Base-by-base conservation (phyloP, 805 yeast species). In the Blastobotrys mokoenaii region DNA sequence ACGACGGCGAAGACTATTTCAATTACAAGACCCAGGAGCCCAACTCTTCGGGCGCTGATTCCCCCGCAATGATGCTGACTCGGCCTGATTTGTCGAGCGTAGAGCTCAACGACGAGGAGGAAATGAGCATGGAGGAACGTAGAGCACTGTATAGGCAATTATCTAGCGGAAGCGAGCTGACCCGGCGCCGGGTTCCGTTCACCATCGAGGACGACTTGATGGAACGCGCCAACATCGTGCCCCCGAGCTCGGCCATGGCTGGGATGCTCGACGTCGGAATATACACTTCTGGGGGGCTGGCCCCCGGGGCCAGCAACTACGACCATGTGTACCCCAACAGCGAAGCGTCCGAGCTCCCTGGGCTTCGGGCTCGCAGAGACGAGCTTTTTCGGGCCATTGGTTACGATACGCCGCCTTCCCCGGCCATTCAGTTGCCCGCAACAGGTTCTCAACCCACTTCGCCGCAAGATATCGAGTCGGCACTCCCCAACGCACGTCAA, bases 201-300 rank as follows among this genome's bases (percentile, higher is more conserved):
- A 8, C 37, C 7, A 16, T 22, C 27, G 27, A 22, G 27, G 7
- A 22, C 7, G 27, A 22, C 8, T 22, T 22, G 27, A 22, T 22
- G 27, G 27, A 22, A 4, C 7, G 8, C 27, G 27, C 27, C 27
- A 22, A 22, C 8, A 8, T 22, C 27, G 8, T 22, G 4, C 27
- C 27, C 8, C 27, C 27, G 8, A 22, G 7, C 27, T 22, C 27
- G 27, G 27, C 38, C 10, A 40, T 46, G 32, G 18, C 41, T 17
- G 39, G 47, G 22, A 30, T 60, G 20, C 43, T 60, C 44, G 65
- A 61, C 40, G 48, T 60, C 9, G 64, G 64, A 14, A 32, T 54
- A 3, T 38, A 49, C 17, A 49, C 55, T 4, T 52, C 59, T 29
- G 65, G 63, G 8, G 66, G 67, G 0, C 40, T 62, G 22, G 65